These are phyloP conservation scores for Gilbertella persicaria DNA, from an alignment of 371 early-diverging fungal genomes.

Conservation along the genomic window DNA sequence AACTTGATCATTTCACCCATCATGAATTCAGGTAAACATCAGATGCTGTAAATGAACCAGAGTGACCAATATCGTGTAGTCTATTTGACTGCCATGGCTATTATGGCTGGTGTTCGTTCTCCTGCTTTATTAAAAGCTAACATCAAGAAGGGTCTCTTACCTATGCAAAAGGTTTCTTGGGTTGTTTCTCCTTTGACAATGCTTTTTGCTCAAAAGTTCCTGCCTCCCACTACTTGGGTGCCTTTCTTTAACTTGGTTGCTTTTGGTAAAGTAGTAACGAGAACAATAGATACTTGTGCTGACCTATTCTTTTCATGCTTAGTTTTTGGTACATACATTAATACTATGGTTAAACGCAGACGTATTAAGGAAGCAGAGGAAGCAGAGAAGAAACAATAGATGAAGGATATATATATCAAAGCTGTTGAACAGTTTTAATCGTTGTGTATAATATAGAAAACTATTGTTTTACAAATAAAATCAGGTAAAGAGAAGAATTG, in stretches of 20 bases:
- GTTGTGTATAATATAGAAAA: too few species aligned
- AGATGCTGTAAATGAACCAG: neutral
- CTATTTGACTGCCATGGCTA: constrained; percentile 81
- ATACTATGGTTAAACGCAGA: constrained; percentile 72
- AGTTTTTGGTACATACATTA: constrained; percentile 82
- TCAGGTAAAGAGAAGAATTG: too few species aligned
- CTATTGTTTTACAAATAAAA: too few species aligned
- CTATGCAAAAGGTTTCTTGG: constrained; percentile 85
- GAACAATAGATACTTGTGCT: neutral
- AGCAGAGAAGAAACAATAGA: constrained; percentile 38
- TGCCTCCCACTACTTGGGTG: constrained; percentile 81
- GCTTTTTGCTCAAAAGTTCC: constrained; percentile 75
- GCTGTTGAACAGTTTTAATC: neutral
- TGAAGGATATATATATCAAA: neutral
- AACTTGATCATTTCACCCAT: constrained; percentile 79
- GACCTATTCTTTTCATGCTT: constrained; percentile 1
- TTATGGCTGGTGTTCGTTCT: constrained; percentile 73
- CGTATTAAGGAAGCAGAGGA: constrained; percentile 48
- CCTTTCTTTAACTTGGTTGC: constrained; percentile 88
- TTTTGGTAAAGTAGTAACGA: constrained; percentile 48
- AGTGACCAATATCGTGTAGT: constrained; percentile 37
- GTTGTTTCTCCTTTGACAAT: constrained; percentile 75
- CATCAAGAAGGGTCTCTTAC: constrained; percentile 61
- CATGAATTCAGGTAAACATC: constrained; percentile 73
- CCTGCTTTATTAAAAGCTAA: constrained; percentile 52